Base-by-base conservation (phyloP, 2,329 filamentous ascomycete genomes). In the Lachnellula hyalina region DNA sequence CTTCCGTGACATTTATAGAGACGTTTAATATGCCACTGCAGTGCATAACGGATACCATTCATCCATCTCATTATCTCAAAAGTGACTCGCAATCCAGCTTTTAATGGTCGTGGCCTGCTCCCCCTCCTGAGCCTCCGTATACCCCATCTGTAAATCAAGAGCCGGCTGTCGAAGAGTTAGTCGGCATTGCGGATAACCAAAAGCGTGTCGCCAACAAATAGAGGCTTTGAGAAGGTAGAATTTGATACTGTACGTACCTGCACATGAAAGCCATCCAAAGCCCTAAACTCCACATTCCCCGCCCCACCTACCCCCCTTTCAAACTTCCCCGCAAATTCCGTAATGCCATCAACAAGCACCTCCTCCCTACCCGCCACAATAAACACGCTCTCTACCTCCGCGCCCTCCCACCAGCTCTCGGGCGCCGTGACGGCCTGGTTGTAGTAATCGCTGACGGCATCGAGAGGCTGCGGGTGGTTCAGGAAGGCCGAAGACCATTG, bases 321-420 rank as follows among this genome's bases (percentile, higher is more conserved):
- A 25, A 84, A 70, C 53, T 73, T 78, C 47, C 68, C 65, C 21
- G 71, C 72, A 58, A 84, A 76, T 19, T 75, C 73, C 48, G 73
- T 63, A 49, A 86, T 83, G 14, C 77, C 73, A 59, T 83, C 82
- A 35, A 82, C 68, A 25, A 85, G 58, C 14, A 83, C 71, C 68
- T 86, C 83, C 48, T 78, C 75, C 1, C 71, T 75, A 0, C 83
- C 83, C 1, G 72, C 78, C 58, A 77, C 76, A 5, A 85, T 71
- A 23, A 83, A 62, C 1, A 84, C 70, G 42, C 76, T 72, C 19
- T 73, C 69, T 3, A 80, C 73, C 0, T 75, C 71, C 12, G 81
- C 70, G 2, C 70, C 72, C 9, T 72, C 63, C 74, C 79, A 85
- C 82, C 82, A 86, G 1, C 73, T 71, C 3, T 71, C 52, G 2